These are phyloP conservation scores for Keqinozyma sinolaborantium DNA, from an alignment of 1,139 yeast genomes.

Conservation along the genomic window DNA sequence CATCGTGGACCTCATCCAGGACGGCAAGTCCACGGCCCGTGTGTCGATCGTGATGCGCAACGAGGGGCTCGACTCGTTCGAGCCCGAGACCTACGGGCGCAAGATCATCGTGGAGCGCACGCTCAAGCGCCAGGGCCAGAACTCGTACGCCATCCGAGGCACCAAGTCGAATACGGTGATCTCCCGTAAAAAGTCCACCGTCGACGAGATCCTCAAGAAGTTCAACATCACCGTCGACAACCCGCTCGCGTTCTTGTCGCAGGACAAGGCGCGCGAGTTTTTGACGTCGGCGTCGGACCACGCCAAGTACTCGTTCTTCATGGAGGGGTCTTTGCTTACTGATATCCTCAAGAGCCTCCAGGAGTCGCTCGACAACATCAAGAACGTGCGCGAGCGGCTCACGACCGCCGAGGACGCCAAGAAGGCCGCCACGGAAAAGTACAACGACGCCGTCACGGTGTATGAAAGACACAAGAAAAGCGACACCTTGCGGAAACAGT, in stretches of 20 bases:
- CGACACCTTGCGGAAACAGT: slow-evolving; percentile 40
- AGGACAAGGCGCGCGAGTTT: slow-evolving; percentile 91
- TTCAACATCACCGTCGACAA: slow-evolving; percentile 83
- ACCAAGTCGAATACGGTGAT: slow-evolving; percentile 45
- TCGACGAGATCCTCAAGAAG: slow-evolving; percentile 65
- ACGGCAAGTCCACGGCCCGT: slow-evolving; percentile 67
- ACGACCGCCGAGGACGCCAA: slow-evolving; percentile 25
- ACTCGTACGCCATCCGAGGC: slow-evolving; percentile 51
- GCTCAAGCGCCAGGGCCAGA: slow-evolving; percentile 50
- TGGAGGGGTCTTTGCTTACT: slow-evolving; percentile 73
- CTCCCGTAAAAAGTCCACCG: slow-evolving; percentile 58
- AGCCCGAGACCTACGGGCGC: slow-evolving; percentile 63
- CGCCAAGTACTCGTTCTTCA: slow-evolving; percentile 70
- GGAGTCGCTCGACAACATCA: slow-evolving; percentile 35
- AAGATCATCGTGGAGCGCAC: slow-evolving; percentile 69
- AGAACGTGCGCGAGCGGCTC: slow-evolving; percentile 36
- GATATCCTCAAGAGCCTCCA: slow-evolving; percentile 55
- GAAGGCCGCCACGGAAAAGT: slow-evolving; percentile 24
- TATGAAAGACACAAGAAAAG: slow-evolving; percentile 39
- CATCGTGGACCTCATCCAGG: slow-evolving; percentile 68
- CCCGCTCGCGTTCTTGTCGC: slow-evolving; percentile 90
- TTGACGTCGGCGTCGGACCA: slow-evolving; percentile 70
- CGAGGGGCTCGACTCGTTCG: slow-evolving; percentile 62
- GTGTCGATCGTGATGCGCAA: slow-evolving; percentile 59
- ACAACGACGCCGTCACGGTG: slow-evolving; percentile 30